Base-by-base conservation (phyloP, 2,329 filamentous ascomycete species). In the Decorospora gaudefroyi region DNA sequence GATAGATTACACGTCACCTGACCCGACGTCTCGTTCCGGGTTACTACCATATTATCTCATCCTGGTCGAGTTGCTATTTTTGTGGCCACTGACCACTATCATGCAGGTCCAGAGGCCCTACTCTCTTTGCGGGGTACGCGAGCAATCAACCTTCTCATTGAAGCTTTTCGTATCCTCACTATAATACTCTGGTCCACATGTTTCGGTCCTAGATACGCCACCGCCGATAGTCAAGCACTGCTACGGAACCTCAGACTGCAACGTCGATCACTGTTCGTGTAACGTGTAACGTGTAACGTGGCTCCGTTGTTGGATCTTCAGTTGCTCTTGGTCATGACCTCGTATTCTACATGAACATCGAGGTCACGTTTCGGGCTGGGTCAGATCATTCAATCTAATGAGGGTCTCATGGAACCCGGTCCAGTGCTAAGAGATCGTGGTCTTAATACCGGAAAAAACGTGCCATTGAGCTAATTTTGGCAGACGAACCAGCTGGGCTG, bases 121-220 rank as follows among this genome's bases (percentile, higher is more conserved):
- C n/a, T 43, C 31, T 46, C 22, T 21, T 36, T 59, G 50, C 33
- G 49, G 45, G 45, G 46, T 39, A 42, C 28, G 11, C 22, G n/a
- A 36, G 42, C 48, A 65, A 64, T 65, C 49, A 61, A 61, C 42
- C 28, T n/a, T 61, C 29, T 22, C 22, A 55, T 45, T 49, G 55
- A 63, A 67, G 58, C 62, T 62, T 65, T 62, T 64, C 63, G 63
- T 67, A 65, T 65, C 53, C 32, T 23, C 47, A 64, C 61, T 64
- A 30, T 61, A 57, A 52, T 45, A 40, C 33, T 55, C 51, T 41
- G 31, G 35, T 48, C 47, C 46, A 25, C 35, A 33, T 39, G 39
- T 42, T 50, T 46, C 49, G 44, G 42, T 40, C 12, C 21, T 34
- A 28, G 32, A 32, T 31, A 44, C 42, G 34, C 37, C 42, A 37